phyloP scores from a whole-genome alignment of 495 filamentous ascomycete species.

The Neurospora sp. region DNA sequence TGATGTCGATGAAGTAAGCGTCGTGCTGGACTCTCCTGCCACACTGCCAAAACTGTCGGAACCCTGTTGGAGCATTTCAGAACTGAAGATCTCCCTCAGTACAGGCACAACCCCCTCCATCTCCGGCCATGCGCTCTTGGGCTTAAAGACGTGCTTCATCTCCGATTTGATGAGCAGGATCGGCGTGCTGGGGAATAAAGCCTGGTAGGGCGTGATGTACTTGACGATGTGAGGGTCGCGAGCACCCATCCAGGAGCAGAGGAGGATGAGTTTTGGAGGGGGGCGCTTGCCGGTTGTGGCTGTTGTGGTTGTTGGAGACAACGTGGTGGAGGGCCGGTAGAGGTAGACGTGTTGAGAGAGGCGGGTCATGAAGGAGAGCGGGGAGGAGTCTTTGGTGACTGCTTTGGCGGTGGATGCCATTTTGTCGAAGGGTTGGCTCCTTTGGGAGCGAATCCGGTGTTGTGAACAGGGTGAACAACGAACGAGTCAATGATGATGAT shows the following conservation, averaged over 20 bases:
- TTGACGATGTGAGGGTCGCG: constrained; percentile 35
- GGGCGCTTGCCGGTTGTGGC: neutral
- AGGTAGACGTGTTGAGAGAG: constrained; percentile 26
- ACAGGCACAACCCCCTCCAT: constrained; percentile 13
- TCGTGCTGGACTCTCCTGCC: neutral
- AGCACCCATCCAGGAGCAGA: constrained; percentile 37
- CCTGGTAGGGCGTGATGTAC: constrained; percentile 31
- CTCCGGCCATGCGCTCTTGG: neutral
- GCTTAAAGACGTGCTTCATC: constrained; percentile 18
- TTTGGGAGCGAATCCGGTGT: neutral
- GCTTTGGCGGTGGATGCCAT: constrained; percentile 14
- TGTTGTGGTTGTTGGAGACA: neutral
- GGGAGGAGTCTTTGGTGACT: neutral
- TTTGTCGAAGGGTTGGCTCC: neutral
- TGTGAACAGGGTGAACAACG: no score
- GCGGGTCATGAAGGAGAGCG: constrained; percentile 28
- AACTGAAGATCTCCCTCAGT: constrained; percentile 8
- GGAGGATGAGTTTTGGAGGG: constrained; percentile 31
- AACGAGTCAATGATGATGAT: no score
- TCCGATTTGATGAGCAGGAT: constrained; percentile 33
- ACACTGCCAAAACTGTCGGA: neutral
- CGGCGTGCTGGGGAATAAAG: constrained; percentile 26
- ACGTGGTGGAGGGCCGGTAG: constrained; percentile 19
- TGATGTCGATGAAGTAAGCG: neutral
- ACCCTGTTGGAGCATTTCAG: neutral